Percentiles rank a stretch among this genome's conserved stretches.
Conservation (phyloP, 345 rosid species). For the Gossypium anomalum region DNA sequence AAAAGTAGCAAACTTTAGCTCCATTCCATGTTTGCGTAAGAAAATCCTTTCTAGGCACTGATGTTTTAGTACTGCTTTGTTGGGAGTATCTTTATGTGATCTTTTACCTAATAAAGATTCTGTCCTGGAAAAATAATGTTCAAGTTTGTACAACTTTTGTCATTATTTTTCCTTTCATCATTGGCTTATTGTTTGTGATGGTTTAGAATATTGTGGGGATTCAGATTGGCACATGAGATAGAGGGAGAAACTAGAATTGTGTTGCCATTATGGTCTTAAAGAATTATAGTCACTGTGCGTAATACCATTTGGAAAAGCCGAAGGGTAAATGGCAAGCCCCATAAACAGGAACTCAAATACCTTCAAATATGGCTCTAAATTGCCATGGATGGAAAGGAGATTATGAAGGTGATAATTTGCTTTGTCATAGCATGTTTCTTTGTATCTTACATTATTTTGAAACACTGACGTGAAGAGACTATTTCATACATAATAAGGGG, state of each 20-base stretch:
- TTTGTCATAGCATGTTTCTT: not conserved
- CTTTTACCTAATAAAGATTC: not conserved
- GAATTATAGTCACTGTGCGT: too few species aligned
- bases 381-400: not conserved
- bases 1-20: conserved; percentile 65
- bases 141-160: not conserved
- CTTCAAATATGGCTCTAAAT: not conserved
- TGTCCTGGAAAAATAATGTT: not conserved
- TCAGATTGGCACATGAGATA: not conserved
- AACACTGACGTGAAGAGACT: not conserved
- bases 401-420: not conserved
- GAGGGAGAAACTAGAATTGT: not conserved
- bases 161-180: not conserved
- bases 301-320: too few species aligned
- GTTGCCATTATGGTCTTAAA: not conserved
- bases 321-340: too few species aligned
- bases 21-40: not conserved
- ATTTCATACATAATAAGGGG: not conserved
- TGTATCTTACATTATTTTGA: not conserved
- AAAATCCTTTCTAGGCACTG: not conserved
- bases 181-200: not conserved
- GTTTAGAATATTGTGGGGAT: not conserved
- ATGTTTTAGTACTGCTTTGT: not conserved
- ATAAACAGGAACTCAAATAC: too few species aligned
- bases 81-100: not conserved